Evolutionary conservation across 441 rosid species (phyloP), one percentile per base, ranked within the genome.

Genomic region (Arabidopsis hybrid): DNA sequence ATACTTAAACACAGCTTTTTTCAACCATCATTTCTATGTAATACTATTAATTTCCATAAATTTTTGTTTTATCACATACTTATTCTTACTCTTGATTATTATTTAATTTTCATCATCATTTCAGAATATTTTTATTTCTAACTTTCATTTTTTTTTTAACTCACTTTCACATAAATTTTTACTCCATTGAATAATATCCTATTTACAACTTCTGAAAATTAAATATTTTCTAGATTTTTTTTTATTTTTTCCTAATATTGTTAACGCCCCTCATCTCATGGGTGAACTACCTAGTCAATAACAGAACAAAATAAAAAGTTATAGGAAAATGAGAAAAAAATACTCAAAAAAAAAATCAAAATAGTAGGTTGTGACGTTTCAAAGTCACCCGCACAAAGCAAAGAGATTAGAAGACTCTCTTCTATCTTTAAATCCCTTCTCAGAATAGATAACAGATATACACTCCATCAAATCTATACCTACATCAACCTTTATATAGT

Each of bases 281-380:
- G 67, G 36, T 40, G 67, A 64, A 26, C 39, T 18, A 66, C 67
- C 60, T 60, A 60, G 31, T 40, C 67, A 59, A 39, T 65, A 43
- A 55, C 35, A 31, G 17, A 14, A 55, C 16, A 21, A 60, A 47
- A 29, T 9, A 65, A 18, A 58, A 38, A 8, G n/a, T 13, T 1
- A 6, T 21, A 6, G 14, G 39, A 76, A 69, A 57, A 64, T 5
- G 56, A 62, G 26, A 40, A 43, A 43, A 26, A 14, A 47, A 1
- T 16, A 69, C 34, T n/a, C 38, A 65, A 74, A 31, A 31, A 31
- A 31, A 31, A 67, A 60, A 43, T 58, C 4, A 64, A 72, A 64
- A 53, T 31, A 56, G 71, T 64, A 65, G 32, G 63, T 58, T 58
- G 53, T 65, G 67, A 76, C 67, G 62, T 71, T 76, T 70, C 62